These are phyloP conservation scores for Solanum medicagineum DNA, from an alignment of 257 asterid genomes.

Conservation along the genomic window DNA sequence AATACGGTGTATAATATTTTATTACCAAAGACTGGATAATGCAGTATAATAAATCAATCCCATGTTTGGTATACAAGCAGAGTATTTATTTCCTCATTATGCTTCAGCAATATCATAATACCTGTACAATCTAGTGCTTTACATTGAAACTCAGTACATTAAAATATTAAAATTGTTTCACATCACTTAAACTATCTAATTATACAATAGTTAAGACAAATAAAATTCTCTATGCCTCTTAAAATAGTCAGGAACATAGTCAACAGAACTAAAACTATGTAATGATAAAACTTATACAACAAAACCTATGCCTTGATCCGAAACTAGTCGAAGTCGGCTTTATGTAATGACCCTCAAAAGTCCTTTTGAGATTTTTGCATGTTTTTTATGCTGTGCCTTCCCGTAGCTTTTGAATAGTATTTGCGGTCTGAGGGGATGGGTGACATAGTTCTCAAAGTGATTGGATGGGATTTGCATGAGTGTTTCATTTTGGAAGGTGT, in stretches of 20 bases:
- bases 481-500: not conserved
- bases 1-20: not conserved
- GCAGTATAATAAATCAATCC: not conserved
- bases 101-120: not conserved
- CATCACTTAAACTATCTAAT: not conserved
- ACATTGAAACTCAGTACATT: not conserved
- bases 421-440: not conserved
- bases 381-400: not conserved
- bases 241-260: not conserved
- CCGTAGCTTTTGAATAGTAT: not conserved
- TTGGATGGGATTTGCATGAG: not conserved
- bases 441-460: not conserved
- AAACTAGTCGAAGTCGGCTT: not conserved
- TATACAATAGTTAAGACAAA: not conserved
- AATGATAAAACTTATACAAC: not conserved
- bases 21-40: not conserved
- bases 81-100: not conserved
- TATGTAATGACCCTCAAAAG: not conserved
- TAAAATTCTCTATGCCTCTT: not conserved
- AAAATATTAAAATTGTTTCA: not conserved
- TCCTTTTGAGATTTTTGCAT: not conserved
- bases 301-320: not conserved
- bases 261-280: not conserved
- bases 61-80: not conserved
- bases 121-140: not conserved